Percentiles rank a stretch among this genome's conserved stretches.
Conservation (phyloP, 306 rosid genomes). For the Canavalia ensiformis region DNA sequence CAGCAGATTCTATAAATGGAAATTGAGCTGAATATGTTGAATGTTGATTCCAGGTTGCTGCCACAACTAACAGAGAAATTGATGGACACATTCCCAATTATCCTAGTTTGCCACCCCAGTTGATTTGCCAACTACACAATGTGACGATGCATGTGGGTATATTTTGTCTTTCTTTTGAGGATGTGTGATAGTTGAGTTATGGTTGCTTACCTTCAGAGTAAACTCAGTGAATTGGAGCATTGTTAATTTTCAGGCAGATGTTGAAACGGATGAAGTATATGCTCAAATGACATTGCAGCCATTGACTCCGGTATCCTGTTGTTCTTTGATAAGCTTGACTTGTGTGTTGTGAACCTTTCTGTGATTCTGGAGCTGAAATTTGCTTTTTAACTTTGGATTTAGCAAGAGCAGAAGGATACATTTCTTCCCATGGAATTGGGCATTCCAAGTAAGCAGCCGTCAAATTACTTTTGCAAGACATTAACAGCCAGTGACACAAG, state of each 20-base stretch:
- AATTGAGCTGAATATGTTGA: conserved; percentile 41
- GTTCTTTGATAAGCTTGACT: conserved; percentile 25
- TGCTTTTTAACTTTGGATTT: conserved; percentile 29
- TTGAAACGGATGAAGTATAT: conserved; percentile 94
- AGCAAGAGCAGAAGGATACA: conserved; percentile 96
- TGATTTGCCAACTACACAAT: conserved; percentile 89
- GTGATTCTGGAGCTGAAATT: conserved; percentile 31
- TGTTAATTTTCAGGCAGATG: conserved; percentile 83
- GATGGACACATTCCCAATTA: conserved; percentile 94
- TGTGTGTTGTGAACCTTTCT: background rate
- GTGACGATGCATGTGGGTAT: conserved; percentile 94
- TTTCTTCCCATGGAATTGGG: conserved; percentile 95
- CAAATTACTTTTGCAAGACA: conserved; percentile 96
- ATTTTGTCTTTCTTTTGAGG: conserved; percentile 7
- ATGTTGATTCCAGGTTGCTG: conserved; percentile 73
- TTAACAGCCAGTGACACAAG: conserved; percentile 95
- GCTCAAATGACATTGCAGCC: conserved; percentile 97
- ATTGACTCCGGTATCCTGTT: conserved; percentile 68
- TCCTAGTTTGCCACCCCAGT: conserved; percentile 86
- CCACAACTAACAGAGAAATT: conserved; percentile 89
- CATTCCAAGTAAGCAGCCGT: conserved; percentile 90
- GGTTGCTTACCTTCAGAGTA: background rate
- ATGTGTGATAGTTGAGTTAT: conserved; percentile 19
- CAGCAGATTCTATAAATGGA: conserved; percentile 31
- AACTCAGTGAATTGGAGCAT: conserved; percentile 39